Percentiles rank a stretch among this genome's conserved stretches.
phyloP scores from a whole-genome alignment of 306 rosid species.

The Glycine tomentella region DNA sequence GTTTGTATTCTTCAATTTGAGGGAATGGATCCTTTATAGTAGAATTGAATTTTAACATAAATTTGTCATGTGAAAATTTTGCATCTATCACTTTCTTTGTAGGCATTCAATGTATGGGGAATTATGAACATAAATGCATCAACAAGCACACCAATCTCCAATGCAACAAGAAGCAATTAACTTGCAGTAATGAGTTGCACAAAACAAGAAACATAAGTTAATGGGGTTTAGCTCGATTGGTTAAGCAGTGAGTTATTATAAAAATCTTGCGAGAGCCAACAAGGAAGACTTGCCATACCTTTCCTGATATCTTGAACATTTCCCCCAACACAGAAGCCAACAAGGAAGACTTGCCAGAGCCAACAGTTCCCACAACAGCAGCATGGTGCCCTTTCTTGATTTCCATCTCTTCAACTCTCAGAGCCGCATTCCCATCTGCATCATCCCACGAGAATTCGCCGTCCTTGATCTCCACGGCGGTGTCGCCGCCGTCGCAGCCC shows the following conservation, averaged over 20 bases:
- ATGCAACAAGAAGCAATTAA: neutral
- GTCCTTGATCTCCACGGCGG: slow-evolving; percentile 65
- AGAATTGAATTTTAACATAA: neutral
- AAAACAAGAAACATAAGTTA: neutral
- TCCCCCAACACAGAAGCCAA: slow-evolving; percentile 82
- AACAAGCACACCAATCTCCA: neutral
- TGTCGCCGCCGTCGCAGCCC: slow-evolving; percentile 45
- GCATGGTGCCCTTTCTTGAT: slow-evolving; percentile 72
- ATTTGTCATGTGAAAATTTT: neutral
- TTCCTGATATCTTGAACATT: slow-evolving; percentile 83
- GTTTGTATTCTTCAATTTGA: neutral
- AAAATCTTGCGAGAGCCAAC: no score
- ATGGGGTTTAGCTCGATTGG: no score
- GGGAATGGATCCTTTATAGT: neutral
- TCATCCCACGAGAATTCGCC: slow-evolving; percentile 80
- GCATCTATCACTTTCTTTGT: neutral
- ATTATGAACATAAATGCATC: neutral
- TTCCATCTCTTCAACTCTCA: slow-evolving; percentile 59
- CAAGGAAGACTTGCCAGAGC: slow-evolving; percentile 90
- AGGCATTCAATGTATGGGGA: neutral
- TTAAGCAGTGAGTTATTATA: no score
- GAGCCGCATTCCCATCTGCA: slow-evolving; percentile 54
- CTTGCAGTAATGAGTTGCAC: neutral
- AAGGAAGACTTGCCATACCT: no score
- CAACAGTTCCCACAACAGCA: slow-evolving; percentile 87